Percentiles rank a stretch among this genome's conserved stretches.
Conservation (phyloP, 257 asterid genomes). For the Forsythia viridissima region DNA sequence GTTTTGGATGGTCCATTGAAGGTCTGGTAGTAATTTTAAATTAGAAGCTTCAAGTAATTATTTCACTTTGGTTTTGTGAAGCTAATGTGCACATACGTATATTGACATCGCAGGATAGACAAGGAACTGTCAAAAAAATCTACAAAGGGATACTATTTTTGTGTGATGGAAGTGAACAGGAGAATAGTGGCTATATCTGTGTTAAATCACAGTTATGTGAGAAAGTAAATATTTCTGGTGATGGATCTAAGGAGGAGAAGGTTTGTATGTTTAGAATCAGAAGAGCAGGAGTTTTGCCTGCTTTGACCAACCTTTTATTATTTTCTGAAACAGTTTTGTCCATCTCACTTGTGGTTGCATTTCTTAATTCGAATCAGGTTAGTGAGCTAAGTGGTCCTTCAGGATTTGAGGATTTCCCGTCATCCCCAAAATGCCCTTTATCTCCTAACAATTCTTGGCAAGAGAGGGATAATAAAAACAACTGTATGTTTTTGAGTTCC, state of each 20-base stretch:
- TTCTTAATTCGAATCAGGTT: conserved; percentile 43
- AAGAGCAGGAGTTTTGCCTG: background rate
- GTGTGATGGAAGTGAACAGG: conserved; percentile 65
- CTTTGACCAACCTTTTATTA: conserved; percentile 5
- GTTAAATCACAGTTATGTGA: conserved; percentile 70
- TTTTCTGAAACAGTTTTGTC: background rate
- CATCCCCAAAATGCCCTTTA: conserved; percentile 82
- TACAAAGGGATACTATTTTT: conserved; percentile 75
- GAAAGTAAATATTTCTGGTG: conserved; percentile 56
- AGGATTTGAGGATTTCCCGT: conserved; percentile 54
- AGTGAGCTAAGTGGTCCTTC: conserved; percentile 59
- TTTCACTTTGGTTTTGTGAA: conserved; percentile 12
- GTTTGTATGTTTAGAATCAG: conserved; percentile 38
- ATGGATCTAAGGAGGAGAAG: conserved; percentile 54
- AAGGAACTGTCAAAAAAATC: conserved; percentile 78
- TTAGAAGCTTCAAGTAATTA: conserved; percentile 8
- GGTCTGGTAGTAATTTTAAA: conserved; percentile 45
- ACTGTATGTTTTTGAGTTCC: conserved; percentile 54
- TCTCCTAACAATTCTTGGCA: conserved; percentile 65
- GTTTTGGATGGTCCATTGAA: conserved; percentile 79
- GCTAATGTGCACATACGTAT: conserved; percentile 20
- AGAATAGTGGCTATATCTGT: conserved; percentile 70
- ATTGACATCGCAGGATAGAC: conserved; percentile 62
- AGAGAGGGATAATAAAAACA: conserved; percentile 59
- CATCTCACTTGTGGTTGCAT: conserved; percentile 5